These are phyloP conservation scores for Fistulifera pelliculosa DNA, from an alignment of 108 stramenopile species.

Conservation along the genomic window DNA sequence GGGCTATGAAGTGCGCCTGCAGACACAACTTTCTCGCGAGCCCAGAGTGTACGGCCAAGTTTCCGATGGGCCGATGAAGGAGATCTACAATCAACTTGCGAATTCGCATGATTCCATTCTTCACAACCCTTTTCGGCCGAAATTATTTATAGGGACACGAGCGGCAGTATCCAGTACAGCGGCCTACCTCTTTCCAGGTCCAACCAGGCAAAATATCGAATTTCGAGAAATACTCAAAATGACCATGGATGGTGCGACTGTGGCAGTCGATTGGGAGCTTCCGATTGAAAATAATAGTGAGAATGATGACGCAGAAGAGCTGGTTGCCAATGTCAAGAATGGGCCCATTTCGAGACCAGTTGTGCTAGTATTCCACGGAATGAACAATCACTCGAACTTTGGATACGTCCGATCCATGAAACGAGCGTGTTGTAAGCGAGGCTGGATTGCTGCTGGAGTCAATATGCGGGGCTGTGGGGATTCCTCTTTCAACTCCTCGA, in stretches of 20 bases:
- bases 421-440: conserved; percentile 54
- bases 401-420: conserved; percentile 76
- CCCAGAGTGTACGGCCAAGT: conserved; percentile 46
- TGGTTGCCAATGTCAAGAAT: not conserved
- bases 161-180: conserved; percentile 48
- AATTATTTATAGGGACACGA: conserved; percentile 73
- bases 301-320: not conserved
- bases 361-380: conserved; percentile 69
- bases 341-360: conserved; percentile 19
- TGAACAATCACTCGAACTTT: conserved; percentile 83
- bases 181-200: conserved; percentile 53
- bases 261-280: conserved; percentile 80
- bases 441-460: conserved; percentile 71
- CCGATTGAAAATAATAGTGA: conserved; percentile 9
- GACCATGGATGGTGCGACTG: conserved; percentile 54
- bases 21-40: conserved; percentile 3
- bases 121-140: conserved; percentile 47
- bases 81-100: conserved; percentile 23
- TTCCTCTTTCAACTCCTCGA: conserved; percentile 47
- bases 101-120: conserved; percentile 33
- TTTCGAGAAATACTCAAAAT: conserved; percentile 63
- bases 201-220: conserved; percentile 1
- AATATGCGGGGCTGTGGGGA: conserved; percentile 77
- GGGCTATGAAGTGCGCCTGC: conserved; percentile 22
- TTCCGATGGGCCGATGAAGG: conserved; percentile 4